Base-by-base conservation (phyloP, 2,329 filamentous ascomycete genomes). In the Immersiporthe knoxdaviesiana region DNA sequence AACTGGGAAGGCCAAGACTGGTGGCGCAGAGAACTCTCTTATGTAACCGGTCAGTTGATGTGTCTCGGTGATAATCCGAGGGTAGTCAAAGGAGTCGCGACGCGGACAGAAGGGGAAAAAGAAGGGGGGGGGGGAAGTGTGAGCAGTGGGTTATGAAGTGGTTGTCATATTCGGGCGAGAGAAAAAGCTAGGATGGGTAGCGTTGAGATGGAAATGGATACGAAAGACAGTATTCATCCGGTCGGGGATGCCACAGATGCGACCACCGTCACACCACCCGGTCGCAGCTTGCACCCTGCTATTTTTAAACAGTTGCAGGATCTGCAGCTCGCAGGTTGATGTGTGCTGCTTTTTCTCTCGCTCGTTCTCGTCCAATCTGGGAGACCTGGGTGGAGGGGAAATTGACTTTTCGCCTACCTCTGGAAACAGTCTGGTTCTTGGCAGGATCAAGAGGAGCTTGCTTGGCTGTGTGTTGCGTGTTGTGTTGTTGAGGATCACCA, bases 81-180 rank as follows among this genome's bases (percentile, higher is more conserved):
- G 47, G 16, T 56, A 50, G 50, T 61, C 27, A 64, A 64, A 66
- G 69, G 39, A 71, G 63, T 61, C 59, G 61, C 64, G 44, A 56
- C 63, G 60, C 37, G 61, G 30, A 56, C 11, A 67, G 41, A 27
- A 61, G 63, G 27, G 54, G 32, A 37, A 64, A 56, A 37, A 41
- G 24, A 63, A 64, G 16, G 60, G 35, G 52, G 61, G 24, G 11
- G 39, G n/a, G n/a, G n/a, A n/a, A n/a, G n/a, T n/a, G 44, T n/a
- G 21, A 8, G 21, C 18, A 66, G 69, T 71, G 69, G 69, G 60
- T 69, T 71, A 69, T 69, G 69, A 68, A 67, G 63, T 69, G 67
- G 67, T 44, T 68, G 58, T 24, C 64, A 59, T 71, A 67, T 65
- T 66, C 52, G 52, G 39, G 67, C 69, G 69, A 71, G 47, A 68